Conservation (phyloP, 306 rosid species). For the Lathyrus tuberosus region DNA sequence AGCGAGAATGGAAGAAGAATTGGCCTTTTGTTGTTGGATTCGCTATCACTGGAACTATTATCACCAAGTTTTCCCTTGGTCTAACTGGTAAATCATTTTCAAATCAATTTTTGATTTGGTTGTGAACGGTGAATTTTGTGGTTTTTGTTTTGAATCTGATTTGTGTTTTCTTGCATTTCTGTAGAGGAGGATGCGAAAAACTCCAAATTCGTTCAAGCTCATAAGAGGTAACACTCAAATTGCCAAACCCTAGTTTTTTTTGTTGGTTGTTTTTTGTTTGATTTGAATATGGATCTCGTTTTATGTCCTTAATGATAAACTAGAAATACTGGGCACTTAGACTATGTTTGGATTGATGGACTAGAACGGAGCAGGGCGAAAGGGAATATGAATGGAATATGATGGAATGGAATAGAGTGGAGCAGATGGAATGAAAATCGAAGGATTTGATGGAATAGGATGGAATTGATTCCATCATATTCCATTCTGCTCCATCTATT, state of each 20-base stretch:
- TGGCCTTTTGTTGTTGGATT: constrained; percentile 95
- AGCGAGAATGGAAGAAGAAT: constrained; percentile 79
- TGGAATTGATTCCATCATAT: too few species aligned
- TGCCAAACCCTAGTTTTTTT: constrained; percentile 40
- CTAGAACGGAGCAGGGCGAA: too few species aligned
- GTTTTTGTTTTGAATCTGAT: constrained; percentile 17
- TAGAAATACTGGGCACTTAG: too few species aligned
- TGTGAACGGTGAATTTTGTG: constrained; percentile 2
- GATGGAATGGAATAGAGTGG: too few species aligned
- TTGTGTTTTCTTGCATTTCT: background rate
- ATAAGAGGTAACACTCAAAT: constrained; percentile 54
- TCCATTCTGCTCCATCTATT: too few species aligned
- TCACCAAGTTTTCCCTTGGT: constrained; percentile 77
- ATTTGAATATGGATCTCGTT: background rate
- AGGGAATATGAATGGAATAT: too few species aligned
- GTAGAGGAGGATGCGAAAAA: constrained; percentile 90
- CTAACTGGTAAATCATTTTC: constrained; percentile 56
- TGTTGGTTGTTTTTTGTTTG: background rate
- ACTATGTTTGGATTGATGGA: too few species aligned
- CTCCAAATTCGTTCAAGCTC: constrained; percentile 71
- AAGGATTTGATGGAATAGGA: too few species aligned
- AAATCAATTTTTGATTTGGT: background rate
- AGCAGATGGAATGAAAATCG: too few species aligned
- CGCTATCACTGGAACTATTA: constrained; percentile 64
- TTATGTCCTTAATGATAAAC: too few species aligned